Evolutionary conservation across 768 basidiomycete genomes (phyloP), one percentile per base, ranked within the genome.

Genomic region (Roridomyces roridus): DNA sequence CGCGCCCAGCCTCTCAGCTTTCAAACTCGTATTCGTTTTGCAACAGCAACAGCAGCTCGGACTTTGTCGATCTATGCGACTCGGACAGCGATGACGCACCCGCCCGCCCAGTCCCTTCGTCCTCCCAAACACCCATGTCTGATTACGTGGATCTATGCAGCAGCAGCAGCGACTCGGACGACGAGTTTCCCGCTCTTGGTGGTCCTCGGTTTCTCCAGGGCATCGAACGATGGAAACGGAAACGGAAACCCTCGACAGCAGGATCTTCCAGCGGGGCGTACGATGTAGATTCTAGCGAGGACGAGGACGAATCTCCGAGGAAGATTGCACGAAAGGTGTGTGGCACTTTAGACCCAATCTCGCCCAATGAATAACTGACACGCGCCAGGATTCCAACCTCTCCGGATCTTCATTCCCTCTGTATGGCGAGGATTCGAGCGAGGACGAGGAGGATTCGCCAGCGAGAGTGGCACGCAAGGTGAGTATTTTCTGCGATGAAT

Each of bases 321-420:
- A 63, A 63, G 36, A 21, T 55, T 18, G 1, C 44, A 25, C 46
- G 52, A 14, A 62, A 57, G 60, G 60, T 57, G 60, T 39, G 55
- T 57, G 42, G 41, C 50, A 20, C 25, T 14, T 6, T n/a, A n/a
- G n/a, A 1, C 2, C n/a, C 17, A 20, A 37, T 50, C 40, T 45
- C 39, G 26, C 15, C 28, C n/a, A 6, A 1, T 15, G 8, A 1
- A 1, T 2, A 41, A 31, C 14, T 6, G 14, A 6, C 29, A 6
- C 6, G 7, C 7, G 7, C 29, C 14, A 14, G n/a, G n/a, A n/a
- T n/a, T n/a, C n/a, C 8, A 18, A 31, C 20, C 46, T 31, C 25
- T n/a, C n/a, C n/a, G n/a, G n/a, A n/a, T n/a, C n/a, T n/a, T n/a
- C n/a, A n/a, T n/a, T n/a, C n/a, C n/a, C n/a, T n/a, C n/a, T n/a